Evolutionary conservation across 2,329 filamentous ascomycete genomes (phyloP).

Genomic region (Remersonia thermophila): DNA sequence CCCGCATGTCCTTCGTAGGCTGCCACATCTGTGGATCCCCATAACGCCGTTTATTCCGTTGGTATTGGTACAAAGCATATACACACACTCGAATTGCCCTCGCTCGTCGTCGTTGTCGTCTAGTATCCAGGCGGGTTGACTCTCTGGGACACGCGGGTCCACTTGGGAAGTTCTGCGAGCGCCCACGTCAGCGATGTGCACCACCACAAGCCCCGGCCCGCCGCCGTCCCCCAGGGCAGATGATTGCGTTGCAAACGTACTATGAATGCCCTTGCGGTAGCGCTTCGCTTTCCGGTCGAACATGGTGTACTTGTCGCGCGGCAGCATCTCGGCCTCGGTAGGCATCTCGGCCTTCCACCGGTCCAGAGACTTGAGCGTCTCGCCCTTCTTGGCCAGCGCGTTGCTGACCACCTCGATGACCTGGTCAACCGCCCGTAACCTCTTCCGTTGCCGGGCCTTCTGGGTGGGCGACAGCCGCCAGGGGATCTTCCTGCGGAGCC

Average conservation of each 20-base stretch:
- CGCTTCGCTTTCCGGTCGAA: constrained; percentile 93
- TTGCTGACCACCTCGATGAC: constrained; percentile 74
- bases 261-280: constrained; percentile 95
- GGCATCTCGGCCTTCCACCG: constrained; percentile 96
- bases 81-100: constrained; percentile 12
- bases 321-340: constrained; percentile 86
- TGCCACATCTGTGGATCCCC: background rate
- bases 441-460: constrained; percentile 74
- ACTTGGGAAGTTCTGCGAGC: constrained; percentile 63
- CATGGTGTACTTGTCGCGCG: constrained; percentile 94
- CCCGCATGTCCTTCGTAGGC: too few species aligned
- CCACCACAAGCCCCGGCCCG: too few species aligned
- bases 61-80: constrained; percentile 16
- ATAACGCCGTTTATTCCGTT: constrained; percentile 11
- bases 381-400: constrained; percentile 62
- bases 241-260: constrained; percentile 59
- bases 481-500: constrained; percentile 64
- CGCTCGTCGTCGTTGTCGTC: constrained; percentile 5
- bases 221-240: too few species aligned
- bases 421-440: constrained; percentile 72
- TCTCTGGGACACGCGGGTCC: constrained; percentile 90
- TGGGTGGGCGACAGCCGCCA: constrained; percentile 90
- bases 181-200: too few species aligned
- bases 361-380: constrained; percentile 65
- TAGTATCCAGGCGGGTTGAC: constrained; percentile 92